phyloP scores from a whole-genome alignment of 331 rosid species.

The Ulmus americana region DNA sequence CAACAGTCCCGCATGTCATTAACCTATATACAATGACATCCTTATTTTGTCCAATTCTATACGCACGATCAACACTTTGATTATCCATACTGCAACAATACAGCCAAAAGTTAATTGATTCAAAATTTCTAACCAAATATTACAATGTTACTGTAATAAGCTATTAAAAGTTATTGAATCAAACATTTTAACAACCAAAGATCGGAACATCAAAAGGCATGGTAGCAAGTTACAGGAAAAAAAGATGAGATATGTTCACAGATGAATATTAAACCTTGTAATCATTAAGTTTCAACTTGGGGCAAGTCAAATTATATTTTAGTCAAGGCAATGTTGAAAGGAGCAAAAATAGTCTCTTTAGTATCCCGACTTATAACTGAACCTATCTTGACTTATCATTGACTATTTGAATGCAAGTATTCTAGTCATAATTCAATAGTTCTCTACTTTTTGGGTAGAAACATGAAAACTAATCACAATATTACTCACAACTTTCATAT shows the following conservation, averaged over 20 bases:
- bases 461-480: not conserved
- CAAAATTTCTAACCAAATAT: conserved; percentile 14
- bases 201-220: not conserved
- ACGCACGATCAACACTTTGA: conserved; percentile 96
- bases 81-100: conserved; percentile 66
- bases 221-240: not conserved
- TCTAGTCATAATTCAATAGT: too few species aligned
- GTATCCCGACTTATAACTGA: too few species aligned
- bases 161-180: not conserved
- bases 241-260: too few species aligned
- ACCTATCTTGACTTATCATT: not conserved
- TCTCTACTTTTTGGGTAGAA: not conserved
- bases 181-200: not conserved
- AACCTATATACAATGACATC: conserved; percentile 87
- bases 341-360: too few species aligned
- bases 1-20: conserved; percentile 97
- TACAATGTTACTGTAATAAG: not conserved
- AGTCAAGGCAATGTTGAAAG: too few species aligned
- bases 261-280: too few species aligned
- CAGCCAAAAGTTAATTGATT: conserved; percentile 3
- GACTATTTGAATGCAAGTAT: too few species aligned
- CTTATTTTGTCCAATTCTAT: conserved; percentile 89
- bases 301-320: too few species aligned
- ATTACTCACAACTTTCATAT: not conserved
- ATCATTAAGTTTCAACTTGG: too few species aligned